Evolutionary conservation across 2,329 filamentous ascomycete species (phyloP).

Genomic region (Aschersonia sp.): DNA sequence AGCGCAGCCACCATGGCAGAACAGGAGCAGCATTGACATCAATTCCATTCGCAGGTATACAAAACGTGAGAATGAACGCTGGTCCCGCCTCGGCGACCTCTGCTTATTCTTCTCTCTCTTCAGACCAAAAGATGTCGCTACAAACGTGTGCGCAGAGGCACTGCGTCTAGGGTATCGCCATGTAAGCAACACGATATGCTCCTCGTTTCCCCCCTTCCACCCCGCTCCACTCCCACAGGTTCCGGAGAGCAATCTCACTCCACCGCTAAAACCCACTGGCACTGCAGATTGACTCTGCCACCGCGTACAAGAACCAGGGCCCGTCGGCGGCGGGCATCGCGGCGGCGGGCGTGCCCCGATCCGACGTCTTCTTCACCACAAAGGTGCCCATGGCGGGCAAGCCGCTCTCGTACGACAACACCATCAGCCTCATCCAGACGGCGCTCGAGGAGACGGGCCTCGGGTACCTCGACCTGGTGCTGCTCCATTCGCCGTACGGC

Average conservation of each 20-base stretch:
- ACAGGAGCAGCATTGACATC: neutral
- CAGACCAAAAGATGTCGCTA: slow-evolving; percentile 15
- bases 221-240: too few species aligned
- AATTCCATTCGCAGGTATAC: slow-evolving; percentile 25
- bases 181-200: slow-evolving; percentile 14
- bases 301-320: slow-evolving; percentile 35
- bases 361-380: slow-evolving; percentile 39
- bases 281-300: slow-evolving; percentile 36
- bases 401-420: slow-evolving; percentile 41
- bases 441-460: slow-evolving; percentile 48
- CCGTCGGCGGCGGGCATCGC: slow-evolving; percentile 30
- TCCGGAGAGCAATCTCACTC: too few species aligned
- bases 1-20: slow-evolving; percentile 9
- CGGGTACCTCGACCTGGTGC: slow-evolving; percentile 52
- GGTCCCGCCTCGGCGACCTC: too few species aligned
- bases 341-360: slow-evolving; percentile 25
- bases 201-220: neutral
- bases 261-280: too few species aligned
- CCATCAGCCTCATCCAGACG: slow-evolving; percentile 47
- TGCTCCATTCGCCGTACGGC: slow-evolving; percentile 48
- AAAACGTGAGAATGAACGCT: slow-evolving; percentile 27
- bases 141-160: slow-evolving; percentile 28
- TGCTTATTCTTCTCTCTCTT: neutral
- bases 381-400: slow-evolving; percentile 31
- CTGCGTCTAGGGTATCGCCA: slow-evolving; percentile 38